phyloP scores from a whole-genome alignment of 2,329 filamentous ascomycete genomes.

The Diaporthe ampelina region DNA sequence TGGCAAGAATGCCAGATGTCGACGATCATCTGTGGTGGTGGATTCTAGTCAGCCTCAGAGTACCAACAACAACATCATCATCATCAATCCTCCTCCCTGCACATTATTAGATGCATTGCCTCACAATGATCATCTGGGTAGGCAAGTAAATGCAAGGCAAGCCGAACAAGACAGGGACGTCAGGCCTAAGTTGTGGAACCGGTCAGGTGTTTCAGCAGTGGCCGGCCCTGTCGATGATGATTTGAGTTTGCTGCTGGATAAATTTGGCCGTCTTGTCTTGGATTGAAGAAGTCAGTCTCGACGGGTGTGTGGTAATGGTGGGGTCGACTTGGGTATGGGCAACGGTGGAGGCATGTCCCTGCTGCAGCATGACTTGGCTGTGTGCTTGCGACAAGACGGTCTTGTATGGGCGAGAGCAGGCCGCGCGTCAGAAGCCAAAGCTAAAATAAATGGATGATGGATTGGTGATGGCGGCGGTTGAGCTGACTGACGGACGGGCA shows the following conservation, averaged over 20 bases:
- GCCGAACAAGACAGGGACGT: background rate
- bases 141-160: background rate
- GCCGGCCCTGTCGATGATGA: background rate
- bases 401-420: background rate
- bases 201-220: constrained; percentile 8
- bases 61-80: background rate
- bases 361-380: constrained; percentile 13
- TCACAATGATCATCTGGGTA: background rate
- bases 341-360: constrained; percentile 12
- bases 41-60: background rate
- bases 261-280: constrained; percentile 14
- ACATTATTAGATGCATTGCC: background rate
- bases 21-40: background rate
- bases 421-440: constrained; percentile 35
- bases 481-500: background rate
- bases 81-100: background rate
- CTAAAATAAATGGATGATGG: constrained; percentile 23
- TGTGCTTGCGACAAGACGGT: background rate
- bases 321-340: background rate
- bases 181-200: background rate
- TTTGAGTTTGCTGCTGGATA: constrained; percentile 24
- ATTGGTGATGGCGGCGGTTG: background rate
- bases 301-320: background rate
- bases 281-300: background rate
- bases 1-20: background rate